Evolutionary conservation across 305 asterid species (phyloP).

Genomic region (Petunia hybrid): DNA sequence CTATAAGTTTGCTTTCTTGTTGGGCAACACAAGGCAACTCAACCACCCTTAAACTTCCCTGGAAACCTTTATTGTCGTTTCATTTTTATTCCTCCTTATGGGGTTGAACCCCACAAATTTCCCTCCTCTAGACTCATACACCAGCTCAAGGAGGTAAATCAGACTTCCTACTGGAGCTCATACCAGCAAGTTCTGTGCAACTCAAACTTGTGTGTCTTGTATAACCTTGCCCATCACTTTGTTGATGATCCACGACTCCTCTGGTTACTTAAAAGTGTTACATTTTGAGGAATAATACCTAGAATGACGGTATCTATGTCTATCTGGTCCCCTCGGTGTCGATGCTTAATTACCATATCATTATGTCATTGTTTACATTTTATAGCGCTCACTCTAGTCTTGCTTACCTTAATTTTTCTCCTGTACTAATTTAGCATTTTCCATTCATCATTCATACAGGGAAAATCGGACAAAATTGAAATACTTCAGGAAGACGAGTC

Average conservation of each 20-base stretch:
- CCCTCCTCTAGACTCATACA: not conserved
- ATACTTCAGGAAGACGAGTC: constrained; percentile 66
- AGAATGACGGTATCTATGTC: too few relatives aligned
- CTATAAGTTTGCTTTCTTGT: not conserved
- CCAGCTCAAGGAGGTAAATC: too few relatives aligned
- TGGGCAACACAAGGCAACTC: not conserved
- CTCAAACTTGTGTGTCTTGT: too few relatives aligned
- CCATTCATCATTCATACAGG: constrained; percentile 50
- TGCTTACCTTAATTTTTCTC: constrained; percentile 6
- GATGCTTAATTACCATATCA: not conserved
- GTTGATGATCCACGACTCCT: too few relatives aligned
- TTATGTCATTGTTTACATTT: not conserved
- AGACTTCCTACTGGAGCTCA: too few relatives aligned
- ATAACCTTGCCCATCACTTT: too few relatives aligned
- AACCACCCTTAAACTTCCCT: not conserved
- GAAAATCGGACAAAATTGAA: constrained; percentile 44
- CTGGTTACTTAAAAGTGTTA: not conserved
- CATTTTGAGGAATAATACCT: too few relatives aligned
- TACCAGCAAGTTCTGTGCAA: too few relatives aligned
- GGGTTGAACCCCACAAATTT: not conserved
- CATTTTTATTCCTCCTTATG: not conserved
- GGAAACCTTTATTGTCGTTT: not conserved
- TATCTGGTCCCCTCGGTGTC: too few relatives aligned
- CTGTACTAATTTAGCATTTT: not conserved
- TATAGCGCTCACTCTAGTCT: constrained; percentile 22